phyloP scores from a whole-genome alignment of 306 rosid genomes.

The Sechiopsis laciniata region DNA sequence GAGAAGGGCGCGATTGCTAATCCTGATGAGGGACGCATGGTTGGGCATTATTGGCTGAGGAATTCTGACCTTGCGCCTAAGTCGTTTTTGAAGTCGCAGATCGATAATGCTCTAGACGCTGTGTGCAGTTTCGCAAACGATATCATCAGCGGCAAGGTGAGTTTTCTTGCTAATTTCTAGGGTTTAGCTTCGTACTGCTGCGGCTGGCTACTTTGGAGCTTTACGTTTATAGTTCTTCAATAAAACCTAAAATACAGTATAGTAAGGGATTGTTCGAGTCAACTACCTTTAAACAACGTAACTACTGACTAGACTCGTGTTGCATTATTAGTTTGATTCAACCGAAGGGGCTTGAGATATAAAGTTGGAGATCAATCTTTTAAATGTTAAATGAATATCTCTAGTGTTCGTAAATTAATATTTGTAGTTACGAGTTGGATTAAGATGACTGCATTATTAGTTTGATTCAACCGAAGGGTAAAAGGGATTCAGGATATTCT shows the following conservation, averaged over 20 bases:
- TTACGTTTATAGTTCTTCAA: background rate
- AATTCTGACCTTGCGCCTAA: slow-evolving; percentile 69
- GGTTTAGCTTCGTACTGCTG: background rate
- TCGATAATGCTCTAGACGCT: slow-evolving; percentile 57
- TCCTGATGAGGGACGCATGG: slow-evolving; percentile 94
- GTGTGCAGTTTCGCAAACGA: slow-evolving; percentile 57
- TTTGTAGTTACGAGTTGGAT: background rate
- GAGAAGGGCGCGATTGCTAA: slow-evolving; percentile 92
- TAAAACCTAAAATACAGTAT: background rate
- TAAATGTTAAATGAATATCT: background rate
- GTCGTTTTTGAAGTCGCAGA: slow-evolving; percentile 49
- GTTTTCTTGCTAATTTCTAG: background rate
- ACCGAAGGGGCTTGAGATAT: too few species aligned
- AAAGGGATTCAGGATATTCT: background rate
- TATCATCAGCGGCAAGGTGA: slow-evolving; percentile 89
- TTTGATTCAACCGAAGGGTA: background rate
- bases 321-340: too few species aligned
- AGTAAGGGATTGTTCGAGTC: too few species aligned
- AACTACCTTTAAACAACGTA: too few species aligned
- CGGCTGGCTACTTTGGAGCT: background rate
- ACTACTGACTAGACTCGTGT: too few species aligned
- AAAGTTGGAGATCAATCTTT: background rate
- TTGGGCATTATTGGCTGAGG: slow-evolving; percentile 94
- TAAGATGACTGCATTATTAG: background rate
- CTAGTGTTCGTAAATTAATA: background rate